Percentiles rank a stretch among this genome's conserved stretches.
Conservation (phyloP, 2,329 filamentous ascomycete genomes). For the Pyrenochaeta sp. region DNA sequence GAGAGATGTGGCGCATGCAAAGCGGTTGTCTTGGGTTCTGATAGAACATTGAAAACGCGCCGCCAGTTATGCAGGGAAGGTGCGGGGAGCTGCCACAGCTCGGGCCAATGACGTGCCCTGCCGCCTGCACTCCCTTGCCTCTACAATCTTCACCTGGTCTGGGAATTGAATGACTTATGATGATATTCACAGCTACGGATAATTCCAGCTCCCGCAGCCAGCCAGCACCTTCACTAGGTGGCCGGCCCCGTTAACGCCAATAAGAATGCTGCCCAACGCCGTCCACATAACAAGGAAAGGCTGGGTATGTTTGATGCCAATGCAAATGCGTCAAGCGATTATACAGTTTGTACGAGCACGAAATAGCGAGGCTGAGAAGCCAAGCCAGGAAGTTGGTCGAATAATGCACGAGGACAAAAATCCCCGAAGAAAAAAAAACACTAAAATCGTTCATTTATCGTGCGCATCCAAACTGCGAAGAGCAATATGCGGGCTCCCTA, state of each 20-base stretch:
- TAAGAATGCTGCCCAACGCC: background rate
- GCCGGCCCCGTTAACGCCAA: constrained; percentile 1
- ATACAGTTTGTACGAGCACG: background rate
- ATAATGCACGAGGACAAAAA: background rate
- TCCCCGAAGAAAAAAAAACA: background rate
- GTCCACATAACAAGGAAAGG: background rate
- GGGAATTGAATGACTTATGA: too few relatives aligned
- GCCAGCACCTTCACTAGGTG: too few relatives aligned
- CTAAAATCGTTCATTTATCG: constrained; percentile 7
- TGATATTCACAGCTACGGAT: background rate
- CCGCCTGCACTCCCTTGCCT: too few relatives aligned
- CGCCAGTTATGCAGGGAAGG: background rate
- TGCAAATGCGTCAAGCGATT: background rate
- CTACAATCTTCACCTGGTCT: too few relatives aligned
- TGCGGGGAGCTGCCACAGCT: background rate
- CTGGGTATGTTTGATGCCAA: background rate
- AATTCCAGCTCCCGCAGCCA: too few relatives aligned
- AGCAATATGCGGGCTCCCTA: constrained; percentile 39
- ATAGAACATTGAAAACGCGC: too few relatives aligned
- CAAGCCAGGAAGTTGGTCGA: too few relatives aligned
- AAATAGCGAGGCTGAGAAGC: too few relatives aligned
- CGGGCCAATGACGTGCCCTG: background rate
- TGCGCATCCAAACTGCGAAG: constrained; percentile 35
- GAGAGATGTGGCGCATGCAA: too few relatives aligned
- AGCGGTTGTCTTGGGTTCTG: too few relatives aligned